Evolutionary conservation across 2,329 filamentous ascomycete genomes (phyloP).

Genomic region (Pseudocercospora fuligena): DNA sequence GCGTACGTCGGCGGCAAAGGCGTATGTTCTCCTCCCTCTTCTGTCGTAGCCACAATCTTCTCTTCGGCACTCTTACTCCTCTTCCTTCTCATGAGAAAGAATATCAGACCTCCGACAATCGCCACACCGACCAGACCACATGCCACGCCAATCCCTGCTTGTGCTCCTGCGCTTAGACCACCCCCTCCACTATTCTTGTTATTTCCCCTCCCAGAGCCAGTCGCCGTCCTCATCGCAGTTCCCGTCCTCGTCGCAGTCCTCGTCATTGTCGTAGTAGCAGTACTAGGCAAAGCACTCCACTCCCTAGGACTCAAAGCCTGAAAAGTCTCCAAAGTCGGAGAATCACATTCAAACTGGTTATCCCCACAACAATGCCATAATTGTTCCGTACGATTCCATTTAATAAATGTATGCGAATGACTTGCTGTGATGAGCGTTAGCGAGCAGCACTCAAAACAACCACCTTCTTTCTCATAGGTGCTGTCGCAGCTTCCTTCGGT

Average conservation of each 20-base stretch:
- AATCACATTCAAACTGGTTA: background rate
- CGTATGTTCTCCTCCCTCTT: background rate
- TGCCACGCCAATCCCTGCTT: conserved; percentile 3
- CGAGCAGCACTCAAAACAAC: background rate
- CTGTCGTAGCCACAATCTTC: background rate
- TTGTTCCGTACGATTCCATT: background rate
- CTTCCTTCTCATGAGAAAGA: background rate
- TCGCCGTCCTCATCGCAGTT: conserved; percentile 12
- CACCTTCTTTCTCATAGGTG: no score
- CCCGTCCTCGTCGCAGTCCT: background rate
- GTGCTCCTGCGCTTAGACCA: background rate
- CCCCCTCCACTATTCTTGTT: background rate
- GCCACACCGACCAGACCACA: background rate
- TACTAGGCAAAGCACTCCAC: conserved; percentile 1
- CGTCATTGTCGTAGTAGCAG: conserved; percentile 13
- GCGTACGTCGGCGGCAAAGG: background rate
- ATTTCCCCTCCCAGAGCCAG: background rate
- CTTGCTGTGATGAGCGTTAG: background rate
- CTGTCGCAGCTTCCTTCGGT: no score
- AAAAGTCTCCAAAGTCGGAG: background rate
- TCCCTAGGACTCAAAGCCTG: background rate
- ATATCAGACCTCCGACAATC: background rate
- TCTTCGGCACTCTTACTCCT: background rate
- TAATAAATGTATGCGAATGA: background rate
- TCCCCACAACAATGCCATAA: background rate